These are phyloP conservation scores for Suillus lakei DNA, from an alignment of 768 basidiomycete genomes.

Conservation along the genomic window DNA sequence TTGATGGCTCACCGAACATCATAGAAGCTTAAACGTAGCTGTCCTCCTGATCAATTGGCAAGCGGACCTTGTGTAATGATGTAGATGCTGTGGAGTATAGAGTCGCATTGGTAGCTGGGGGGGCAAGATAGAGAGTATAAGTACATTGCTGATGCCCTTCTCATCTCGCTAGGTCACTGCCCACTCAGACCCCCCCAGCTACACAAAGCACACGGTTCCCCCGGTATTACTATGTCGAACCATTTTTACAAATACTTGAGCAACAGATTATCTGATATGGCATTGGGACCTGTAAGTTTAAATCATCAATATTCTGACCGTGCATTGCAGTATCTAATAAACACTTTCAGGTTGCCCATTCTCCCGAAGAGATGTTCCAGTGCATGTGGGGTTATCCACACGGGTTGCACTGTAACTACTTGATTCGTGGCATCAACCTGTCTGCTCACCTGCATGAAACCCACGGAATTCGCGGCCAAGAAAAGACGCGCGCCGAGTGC, in stretches of 20 bases:
- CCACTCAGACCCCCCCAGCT: neutral
- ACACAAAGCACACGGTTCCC: neutral
- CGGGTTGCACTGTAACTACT: neutral
- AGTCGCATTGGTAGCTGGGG: neutral
- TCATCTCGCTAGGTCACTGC: neutral
- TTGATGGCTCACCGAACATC: neutral
- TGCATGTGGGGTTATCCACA: slow-evolving; percentile 1
- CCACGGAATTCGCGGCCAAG: neutral
- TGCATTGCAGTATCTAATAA: neutral
- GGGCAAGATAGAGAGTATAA: neutral
- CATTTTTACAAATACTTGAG: neutral
- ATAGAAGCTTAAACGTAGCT: neutral
- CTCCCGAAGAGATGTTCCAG: neutral
- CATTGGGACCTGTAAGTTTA: neutral
- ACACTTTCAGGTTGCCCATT: neutral
- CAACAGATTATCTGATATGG: neutral
- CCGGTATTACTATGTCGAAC: neutral
- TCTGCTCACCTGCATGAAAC: neutral
- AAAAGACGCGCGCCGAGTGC: neutral
- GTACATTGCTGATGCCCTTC: neutral
- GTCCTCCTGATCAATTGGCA: neutral
- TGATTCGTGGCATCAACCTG: neutral
- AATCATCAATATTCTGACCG: neutral
- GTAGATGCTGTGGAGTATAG: neutral
- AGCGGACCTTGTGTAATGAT: neutral